These are phyloP conservation scores for Phoenix roebelenii DNA, from an alignment of 176 grass and related monocot genomes.

Conservation along the genomic window DNA sequence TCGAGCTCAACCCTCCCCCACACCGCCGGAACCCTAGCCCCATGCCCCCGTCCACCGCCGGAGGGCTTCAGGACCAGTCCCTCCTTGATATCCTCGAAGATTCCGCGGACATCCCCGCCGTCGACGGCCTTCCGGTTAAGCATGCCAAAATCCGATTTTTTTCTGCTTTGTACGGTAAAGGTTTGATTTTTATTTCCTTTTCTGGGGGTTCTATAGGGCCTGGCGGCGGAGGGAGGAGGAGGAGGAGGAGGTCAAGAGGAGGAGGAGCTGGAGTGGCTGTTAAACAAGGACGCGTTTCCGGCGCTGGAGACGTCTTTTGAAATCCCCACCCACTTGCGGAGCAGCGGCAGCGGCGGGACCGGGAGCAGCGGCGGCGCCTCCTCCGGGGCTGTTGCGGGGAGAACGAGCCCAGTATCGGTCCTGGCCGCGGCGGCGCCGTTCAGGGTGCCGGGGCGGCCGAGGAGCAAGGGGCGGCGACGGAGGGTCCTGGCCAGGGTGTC, in stretches of 20 bases:
- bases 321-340: constrained; percentile 4
- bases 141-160: neutral
- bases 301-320: constrained; percentile 44
- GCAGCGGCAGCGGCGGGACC: constrained; percentile 1
- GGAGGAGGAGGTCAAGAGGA: constrained; percentile 34
- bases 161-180: neutral
- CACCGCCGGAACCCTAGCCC: too few species aligned
- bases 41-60: neutral
- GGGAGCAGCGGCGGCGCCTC: neutral
- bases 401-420: neutral
- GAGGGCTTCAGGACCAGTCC: neutral
- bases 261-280: constrained; percentile 80
- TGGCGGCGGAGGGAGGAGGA: constrained; percentile 20
- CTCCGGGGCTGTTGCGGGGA: neutral
- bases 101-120: neutral
- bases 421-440: neutral
- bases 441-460: constrained; percentile 21
- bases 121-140: constrained; percentile 2
- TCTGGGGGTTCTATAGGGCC: constrained; percentile 26
- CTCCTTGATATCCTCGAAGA: constrained; percentile 5
- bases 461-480: constrained; percentile 38
- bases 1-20: too few species aligned
- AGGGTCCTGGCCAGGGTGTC: constrained; percentile 17
- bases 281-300: constrained; percentile 80
- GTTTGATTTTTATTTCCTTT: constrained; percentile 14